These are phyloP conservation scores for Lactarius quietus DNA, from an alignment of 768 basidiomycete genomes.

Conservation along the genomic window DNA sequence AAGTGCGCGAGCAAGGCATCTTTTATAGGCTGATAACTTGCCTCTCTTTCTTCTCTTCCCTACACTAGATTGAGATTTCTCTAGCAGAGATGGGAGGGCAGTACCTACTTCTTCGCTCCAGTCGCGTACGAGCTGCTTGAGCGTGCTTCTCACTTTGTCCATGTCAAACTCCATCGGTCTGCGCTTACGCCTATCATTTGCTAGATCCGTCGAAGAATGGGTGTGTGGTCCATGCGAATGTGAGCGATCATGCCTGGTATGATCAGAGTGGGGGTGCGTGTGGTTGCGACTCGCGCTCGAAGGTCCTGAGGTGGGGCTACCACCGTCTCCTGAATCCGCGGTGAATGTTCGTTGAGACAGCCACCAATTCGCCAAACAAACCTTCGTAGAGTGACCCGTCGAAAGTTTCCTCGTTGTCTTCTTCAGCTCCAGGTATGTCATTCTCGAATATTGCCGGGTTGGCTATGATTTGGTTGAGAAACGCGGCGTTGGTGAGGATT, in stretches of 20 bases:
- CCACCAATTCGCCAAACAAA: constrained; percentile 1
- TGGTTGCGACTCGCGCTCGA: constrained; percentile 24
- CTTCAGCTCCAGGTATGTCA: constrained; percentile 33
- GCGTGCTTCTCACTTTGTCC: constrained; percentile 88
- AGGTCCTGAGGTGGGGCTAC: neutral
- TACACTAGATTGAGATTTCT: constrained; percentile 32
- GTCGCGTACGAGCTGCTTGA: constrained; percentile 91
- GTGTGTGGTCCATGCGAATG: constrained; percentile 30
- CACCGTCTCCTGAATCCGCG: constrained; percentile 1
- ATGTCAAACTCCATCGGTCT: constrained; percentile 70
- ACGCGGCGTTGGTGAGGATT: constrained; percentile 75
- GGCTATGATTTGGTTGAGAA: constrained; percentile 68
- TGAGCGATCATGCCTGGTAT: constrained; percentile 36
- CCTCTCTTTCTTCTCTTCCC: constrained; percentile 74
- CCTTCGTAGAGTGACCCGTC: constrained; percentile 17
- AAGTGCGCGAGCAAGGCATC: constrained; percentile 68
- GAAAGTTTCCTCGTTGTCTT: constrained; percentile 30
- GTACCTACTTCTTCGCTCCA: constrained; percentile 77
- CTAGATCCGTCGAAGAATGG: constrained; percentile 24
- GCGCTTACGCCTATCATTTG: constrained; percentile 32
- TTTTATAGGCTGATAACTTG: constrained; percentile 79
- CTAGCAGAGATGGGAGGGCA: neutral
- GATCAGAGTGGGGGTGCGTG: constrained; percentile 28
- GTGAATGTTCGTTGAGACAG: constrained; percentile 5
- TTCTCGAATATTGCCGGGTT: constrained; percentile 81